Conservation (phyloP, 2,329 filamentous ascomycete species). For the Diplocarpon mali region DNA sequence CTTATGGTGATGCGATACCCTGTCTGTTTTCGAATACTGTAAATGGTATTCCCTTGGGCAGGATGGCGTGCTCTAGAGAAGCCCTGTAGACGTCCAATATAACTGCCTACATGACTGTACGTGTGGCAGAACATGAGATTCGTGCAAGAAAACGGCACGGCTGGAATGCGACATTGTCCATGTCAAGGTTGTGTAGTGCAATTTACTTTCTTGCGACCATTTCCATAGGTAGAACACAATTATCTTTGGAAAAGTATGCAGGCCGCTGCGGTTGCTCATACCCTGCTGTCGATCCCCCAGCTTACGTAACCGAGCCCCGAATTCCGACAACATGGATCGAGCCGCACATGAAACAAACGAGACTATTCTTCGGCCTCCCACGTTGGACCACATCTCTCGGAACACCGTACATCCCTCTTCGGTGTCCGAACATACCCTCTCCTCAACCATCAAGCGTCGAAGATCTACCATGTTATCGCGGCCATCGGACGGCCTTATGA, state of each 20-base stretch:
- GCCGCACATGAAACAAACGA: too few species aligned
- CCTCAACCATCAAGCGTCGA: not conserved
- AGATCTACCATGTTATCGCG: conserved; percentile 13
- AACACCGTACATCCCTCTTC: too few species aligned
- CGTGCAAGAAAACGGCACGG: not conserved
- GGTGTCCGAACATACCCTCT: not conserved
- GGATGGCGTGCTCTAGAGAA: too few species aligned
- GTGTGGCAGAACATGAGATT: not conserved
- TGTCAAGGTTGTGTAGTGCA: not conserved
- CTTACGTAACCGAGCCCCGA: too few species aligned
- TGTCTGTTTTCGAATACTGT: too few species aligned
- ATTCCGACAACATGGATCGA: too few species aligned
- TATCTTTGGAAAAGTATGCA: not conserved
- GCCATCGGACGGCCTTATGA: conserved; percentile 11
- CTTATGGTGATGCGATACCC: too few species aligned
- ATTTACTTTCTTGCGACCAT: not conserved
- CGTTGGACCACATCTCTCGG: not conserved
- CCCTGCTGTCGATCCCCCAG: too few species aligned
- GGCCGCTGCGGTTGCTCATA: not conserved
- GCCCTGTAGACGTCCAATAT: too few species aligned
- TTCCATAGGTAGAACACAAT: too few species aligned
- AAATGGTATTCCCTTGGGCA: too few species aligned
- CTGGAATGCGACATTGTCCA: not conserved
- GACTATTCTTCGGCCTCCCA: too few species aligned
- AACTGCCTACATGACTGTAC: not conserved